phyloP scores from a whole-genome alignment of 352 stramenopile genomes.

The Elongisporangium undulatum region DNA sequence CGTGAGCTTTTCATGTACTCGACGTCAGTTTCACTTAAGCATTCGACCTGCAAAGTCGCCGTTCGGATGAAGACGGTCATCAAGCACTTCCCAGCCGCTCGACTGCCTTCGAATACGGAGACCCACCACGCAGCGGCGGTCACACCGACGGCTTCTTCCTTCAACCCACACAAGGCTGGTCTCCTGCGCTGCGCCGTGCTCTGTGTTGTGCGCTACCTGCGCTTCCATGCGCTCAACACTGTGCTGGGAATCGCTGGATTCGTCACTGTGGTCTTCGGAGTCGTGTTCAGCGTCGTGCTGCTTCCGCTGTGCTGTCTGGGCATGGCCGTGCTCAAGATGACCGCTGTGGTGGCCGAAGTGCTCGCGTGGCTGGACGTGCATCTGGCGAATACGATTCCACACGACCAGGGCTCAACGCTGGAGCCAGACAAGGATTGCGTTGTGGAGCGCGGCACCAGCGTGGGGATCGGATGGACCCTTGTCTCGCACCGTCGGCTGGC shows the following conservation, averaged over 20 bases:
- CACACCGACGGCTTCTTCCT: too few species aligned
- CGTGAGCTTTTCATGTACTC: too few species aligned
- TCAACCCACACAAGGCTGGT: too few species aligned
- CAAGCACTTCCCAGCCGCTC: too few species aligned
- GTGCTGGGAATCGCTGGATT: conserved; percentile 40
- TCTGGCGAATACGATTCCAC: conserved; percentile 60
- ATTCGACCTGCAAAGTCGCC: too few species aligned
- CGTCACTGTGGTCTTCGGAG: conserved; percentile 31
- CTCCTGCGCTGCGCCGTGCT: too few species aligned
- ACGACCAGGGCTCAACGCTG: too few species aligned
- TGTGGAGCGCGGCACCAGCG: conserved; percentile 13
- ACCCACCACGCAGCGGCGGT: too few species aligned
- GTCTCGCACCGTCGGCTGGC: conserved; percentile 35
- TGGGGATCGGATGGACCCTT: conserved; percentile 38
- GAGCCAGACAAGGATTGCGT: conserved; percentile 27
- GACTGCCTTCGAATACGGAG: too few species aligned
- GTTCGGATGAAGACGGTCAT: too few species aligned
- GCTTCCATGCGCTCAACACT: conserved; percentile 61
- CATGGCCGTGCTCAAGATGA: conserved; percentile 41
- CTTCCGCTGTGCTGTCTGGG: conserved; percentile 55
- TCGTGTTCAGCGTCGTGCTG: conserved; percentile 27
- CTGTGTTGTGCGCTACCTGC: conserved; percentile 20
- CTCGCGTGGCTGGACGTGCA: conserved; percentile 52
- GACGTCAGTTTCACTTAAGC: too few species aligned
- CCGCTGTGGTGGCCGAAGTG: conserved; percentile 43